Conservation (phyloP, 169 alveolate species). For the Perkinsus chesapeaki region DNA sequence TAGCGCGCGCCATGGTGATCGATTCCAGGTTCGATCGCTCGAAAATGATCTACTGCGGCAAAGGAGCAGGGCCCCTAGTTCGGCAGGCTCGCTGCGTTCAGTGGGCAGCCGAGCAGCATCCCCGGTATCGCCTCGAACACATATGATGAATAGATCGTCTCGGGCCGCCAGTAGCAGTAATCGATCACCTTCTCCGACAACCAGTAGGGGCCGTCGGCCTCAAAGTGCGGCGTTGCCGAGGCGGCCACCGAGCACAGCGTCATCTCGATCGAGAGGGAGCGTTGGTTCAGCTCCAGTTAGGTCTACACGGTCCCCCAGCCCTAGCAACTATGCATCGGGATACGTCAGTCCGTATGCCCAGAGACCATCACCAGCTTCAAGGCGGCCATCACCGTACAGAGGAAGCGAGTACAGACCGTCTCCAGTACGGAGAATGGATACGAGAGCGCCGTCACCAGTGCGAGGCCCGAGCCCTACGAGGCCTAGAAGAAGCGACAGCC, state of each 20-base stretch:
- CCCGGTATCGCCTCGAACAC: background rate
- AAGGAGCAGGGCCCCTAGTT: background rate
- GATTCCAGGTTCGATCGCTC: background rate
- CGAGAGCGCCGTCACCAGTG: background rate
- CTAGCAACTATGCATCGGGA: background rate
- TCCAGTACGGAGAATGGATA: background rate
- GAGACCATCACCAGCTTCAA: background rate
- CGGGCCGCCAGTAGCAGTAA: too few relatives aligned
- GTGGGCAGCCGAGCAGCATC: background rate
- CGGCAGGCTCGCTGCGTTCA: background rate
- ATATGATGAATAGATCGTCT: background rate
- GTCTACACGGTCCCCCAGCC: background rate
- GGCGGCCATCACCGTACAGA: too few relatives aligned
- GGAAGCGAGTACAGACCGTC: background rate
- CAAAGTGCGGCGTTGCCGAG: background rate
- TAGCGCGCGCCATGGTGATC: background rate
- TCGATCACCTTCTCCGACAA: background rate
- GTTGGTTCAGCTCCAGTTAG: background rate
- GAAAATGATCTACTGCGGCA: background rate
- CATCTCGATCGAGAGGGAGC: background rate
- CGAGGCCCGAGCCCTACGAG: background rate
- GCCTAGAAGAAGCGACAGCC: background rate
- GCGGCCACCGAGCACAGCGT: background rate
- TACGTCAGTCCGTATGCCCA: background rate
- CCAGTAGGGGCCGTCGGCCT: background rate